Evolutionary conservation across 2,329 filamentous ascomycete species (phyloP), one percentile per base, ranked within the genome.

Genomic region (Bertia moriformis): DNA sequence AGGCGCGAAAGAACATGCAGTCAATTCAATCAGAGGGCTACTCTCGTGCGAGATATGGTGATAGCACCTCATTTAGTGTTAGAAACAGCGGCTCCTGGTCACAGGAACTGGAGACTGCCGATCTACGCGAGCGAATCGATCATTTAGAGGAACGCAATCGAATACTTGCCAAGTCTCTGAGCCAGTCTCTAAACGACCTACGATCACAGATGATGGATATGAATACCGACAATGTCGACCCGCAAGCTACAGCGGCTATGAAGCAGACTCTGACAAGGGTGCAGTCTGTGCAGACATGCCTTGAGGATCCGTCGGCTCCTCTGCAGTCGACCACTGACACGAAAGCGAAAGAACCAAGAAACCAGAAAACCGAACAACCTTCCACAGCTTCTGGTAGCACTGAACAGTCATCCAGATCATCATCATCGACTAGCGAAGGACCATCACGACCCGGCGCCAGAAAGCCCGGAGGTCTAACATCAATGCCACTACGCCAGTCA

Each of bases 1-100:
- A 66, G 49, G 61, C 62, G 13, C 55, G 59, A 38, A 59, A 54
- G 38, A 65, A 65, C 41, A 61, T 67, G 48, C 60, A 65, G 45
- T 56, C 55, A 24, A 57, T 65, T 35, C 58, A 66, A 39, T 54
- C 59, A 10, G 58, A 58, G 36, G 51, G 53, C 10, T 48, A 48
- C 15, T 43, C 53, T 7, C 56, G 24, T 29, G n/a, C 24, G 10
- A 29, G 10, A 10, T n/a, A 10, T 29, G 10, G n/a, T 29, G 24
- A 29, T 29, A 29, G 24, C 24, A 29, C 24, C n/a, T 29, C 24
- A 29, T 29, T n/a, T n/a, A n/a, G 10, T 10, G 24, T 29, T 10
- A 29, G 24, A n/a, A 29, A 29, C 24, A n/a, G n/a, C n/a, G n/a
- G 10, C 10, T 29, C 24, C 10, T 10, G n/a, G n/a, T 29, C 24